A percentile compares a stretch with the other conserved stretches of the same genome.
phyloP scores from a whole-genome alignment of 2,329 filamentous ascomycete genomes.

The Botrytis aclada region DNA sequence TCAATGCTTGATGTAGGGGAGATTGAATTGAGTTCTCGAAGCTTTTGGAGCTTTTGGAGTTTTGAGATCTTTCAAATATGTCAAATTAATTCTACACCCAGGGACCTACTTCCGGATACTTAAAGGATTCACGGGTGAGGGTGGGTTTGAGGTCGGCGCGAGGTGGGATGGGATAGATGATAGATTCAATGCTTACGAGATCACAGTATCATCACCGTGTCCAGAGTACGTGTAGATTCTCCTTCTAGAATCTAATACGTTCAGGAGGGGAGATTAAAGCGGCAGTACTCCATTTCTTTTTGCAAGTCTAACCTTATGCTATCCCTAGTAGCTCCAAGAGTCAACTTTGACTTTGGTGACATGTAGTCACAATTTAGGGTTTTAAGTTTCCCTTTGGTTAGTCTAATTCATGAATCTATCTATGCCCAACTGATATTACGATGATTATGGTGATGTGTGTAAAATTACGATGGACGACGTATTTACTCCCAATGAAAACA shows the following conservation, averaged over 20 bases:
- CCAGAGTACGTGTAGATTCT: not conserved
- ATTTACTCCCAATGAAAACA: not conserved
- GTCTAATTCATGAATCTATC: not conserved
- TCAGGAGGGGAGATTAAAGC: not conserved
- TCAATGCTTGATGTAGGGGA: not conserved
- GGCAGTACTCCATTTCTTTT: not conserved
- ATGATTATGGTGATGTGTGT: not conserved
- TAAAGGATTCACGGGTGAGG: not conserved
- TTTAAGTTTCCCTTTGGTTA: not conserved
- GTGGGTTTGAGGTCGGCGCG: not conserved
- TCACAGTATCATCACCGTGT: not conserved
- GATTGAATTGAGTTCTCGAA: not conserved
- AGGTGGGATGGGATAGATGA: not conserved
- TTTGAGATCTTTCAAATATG: not conserved
- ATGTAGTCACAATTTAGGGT: not conserved
- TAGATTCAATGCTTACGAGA: not conserved
- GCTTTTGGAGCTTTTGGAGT: not conserved
- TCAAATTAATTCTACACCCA: not conserved
- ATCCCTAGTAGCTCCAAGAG: not conserved
- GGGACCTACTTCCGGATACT: not conserved
- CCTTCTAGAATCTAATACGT: not conserved
- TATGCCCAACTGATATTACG: not conserved
- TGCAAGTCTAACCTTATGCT: not conserved
- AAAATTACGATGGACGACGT: not conserved
- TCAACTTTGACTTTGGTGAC: not conserved